Evolutionary conservation across 345 rosid genomes (phyloP).

Genomic region (Sonneratia alba): DNA sequence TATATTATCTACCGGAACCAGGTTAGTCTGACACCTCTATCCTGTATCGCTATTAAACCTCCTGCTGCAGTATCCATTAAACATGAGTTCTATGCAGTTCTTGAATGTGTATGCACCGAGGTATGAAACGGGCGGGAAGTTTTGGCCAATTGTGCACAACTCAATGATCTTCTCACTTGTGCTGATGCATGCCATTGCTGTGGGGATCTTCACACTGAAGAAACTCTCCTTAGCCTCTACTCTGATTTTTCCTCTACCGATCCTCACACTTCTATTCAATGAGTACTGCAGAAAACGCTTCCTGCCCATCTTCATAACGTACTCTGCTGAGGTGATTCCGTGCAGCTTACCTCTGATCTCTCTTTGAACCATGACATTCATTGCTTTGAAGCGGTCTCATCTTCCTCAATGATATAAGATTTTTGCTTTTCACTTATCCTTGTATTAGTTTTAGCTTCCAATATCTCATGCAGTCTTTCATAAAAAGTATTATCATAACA

Average conservation of each 20-base stretch:
- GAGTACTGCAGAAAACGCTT: constrained; percentile 96
- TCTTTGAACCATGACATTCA: too few species aligned
- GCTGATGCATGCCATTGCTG: constrained; percentile 85
- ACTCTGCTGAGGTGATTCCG: constrained; percentile 72
- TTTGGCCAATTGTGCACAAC: constrained; percentile 95
- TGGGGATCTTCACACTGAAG: constrained; percentile 74
- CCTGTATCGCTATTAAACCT: background rate
- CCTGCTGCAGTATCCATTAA: background rate
- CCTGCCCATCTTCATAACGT: constrained; percentile 62
- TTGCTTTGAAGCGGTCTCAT: too few species aligned
- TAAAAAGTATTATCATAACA: background rate
- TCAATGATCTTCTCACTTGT: constrained; percentile 78
- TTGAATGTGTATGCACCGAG: constrained; percentile 71
- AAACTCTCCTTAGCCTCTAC: constrained; percentile 66
- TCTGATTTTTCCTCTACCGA: constrained; percentile 62
- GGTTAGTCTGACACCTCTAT: constrained; percentile 28
- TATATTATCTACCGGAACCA: constrained; percentile 78
- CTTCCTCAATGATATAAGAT: too few species aligned
- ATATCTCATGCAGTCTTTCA: background rate
- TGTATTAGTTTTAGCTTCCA: background rate
- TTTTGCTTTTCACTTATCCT: too few species aligned
- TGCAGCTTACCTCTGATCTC: background rate
- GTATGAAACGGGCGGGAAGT: constrained; percentile 85
- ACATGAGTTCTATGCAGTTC: constrained; percentile 47
- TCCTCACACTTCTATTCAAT: constrained; percentile 80